phyloP scores from a whole-genome alignment of 192 early-diverging fungal genomes.

The Coemansia sp. region DNA sequence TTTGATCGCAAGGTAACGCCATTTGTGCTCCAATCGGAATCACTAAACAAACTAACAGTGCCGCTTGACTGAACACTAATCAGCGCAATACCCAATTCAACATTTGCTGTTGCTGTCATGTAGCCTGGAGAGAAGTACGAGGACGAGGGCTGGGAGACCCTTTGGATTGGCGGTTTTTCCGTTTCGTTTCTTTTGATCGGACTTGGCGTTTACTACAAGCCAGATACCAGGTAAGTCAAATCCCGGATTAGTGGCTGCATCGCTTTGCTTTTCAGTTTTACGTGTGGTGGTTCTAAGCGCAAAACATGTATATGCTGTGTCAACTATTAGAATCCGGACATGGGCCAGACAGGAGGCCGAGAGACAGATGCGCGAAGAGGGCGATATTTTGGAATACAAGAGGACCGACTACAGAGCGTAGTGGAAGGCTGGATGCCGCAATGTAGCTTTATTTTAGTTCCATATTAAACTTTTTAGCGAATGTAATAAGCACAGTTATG shows the following conservation, averaged over 20 bases:
- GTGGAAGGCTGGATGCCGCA: background rate
- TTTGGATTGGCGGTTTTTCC: constrained; percentile 61
- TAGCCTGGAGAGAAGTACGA: constrained; percentile 65
- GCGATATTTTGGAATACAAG: constrained; percentile 63
- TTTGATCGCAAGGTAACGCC: constrained; percentile 82
- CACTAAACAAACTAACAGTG: too few relatives aligned
- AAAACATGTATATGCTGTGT: background rate
- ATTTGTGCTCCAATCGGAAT: too few relatives aligned
- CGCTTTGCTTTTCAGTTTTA: too few relatives aligned
- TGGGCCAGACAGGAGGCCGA: constrained; percentile 77
- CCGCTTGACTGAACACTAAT: too few relatives aligned
- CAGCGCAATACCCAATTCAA: constrained; percentile 13
- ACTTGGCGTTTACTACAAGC: constrained; percentile 66
- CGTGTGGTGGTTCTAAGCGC: too few relatives aligned
- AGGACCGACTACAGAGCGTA: constrained; percentile 43
- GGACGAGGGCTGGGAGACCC: constrained; percentile 72
- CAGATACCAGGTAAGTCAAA: constrained; percentile 68
- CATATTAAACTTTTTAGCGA: too few relatives aligned
- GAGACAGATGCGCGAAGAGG: constrained; percentile 68
- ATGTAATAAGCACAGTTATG: too few relatives aligned
- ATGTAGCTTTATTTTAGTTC: background rate
- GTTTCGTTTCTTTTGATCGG: constrained; percentile 58
- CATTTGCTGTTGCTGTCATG: background rate
- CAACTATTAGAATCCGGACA: constrained; percentile 57
- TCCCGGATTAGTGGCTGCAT: too few relatives aligned